A percentile compares a stretch with the other conserved stretches of the same genome.
Conservation (phyloP, 768 basidiomycete genomes). For the Rhodotorula toruloides region DNA sequence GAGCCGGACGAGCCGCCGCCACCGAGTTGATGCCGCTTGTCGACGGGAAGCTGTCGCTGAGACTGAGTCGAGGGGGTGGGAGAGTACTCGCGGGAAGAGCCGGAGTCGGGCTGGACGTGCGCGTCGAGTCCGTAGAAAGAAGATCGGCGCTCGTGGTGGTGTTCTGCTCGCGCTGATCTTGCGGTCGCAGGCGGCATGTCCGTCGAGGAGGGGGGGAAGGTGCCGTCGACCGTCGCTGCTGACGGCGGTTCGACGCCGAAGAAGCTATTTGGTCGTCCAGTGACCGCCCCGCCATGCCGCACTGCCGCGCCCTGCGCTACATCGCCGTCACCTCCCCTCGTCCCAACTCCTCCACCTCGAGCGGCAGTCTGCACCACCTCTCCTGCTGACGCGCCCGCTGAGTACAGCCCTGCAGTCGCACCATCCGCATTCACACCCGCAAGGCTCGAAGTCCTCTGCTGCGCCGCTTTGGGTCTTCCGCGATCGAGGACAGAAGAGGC, state of each 20-base stretch:
- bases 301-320: too few relatives aligned
- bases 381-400: too few relatives aligned
- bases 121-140: slow-evolving; percentile 35
- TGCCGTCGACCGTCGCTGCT: not conserved
- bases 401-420: too few relatives aligned
- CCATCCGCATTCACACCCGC: too few relatives aligned
- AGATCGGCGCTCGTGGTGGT: not conserved
- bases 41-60: slow-evolving; percentile 1
- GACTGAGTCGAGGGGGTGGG: not conserved
- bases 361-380: too few relatives aligned
- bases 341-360: too few relatives aligned
- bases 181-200: too few relatives aligned
- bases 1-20: slow-evolving; percentile 21
- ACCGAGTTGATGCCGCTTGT: slow-evolving; percentile 2
- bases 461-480: slow-evolving; percentile 7
- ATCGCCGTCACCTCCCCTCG: too few relatives aligned
- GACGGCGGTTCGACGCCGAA: not conserved
- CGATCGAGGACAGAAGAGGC: slow-evolving; percentile 3
- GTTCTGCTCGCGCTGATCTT: not conserved
- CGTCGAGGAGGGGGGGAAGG: not conserved
- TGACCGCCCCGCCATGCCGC: too few relatives aligned
- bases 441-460: too few relatives aligned
- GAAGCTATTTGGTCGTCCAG: slow-evolving; percentile 19
- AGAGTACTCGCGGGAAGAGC: not conserved
- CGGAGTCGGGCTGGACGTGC: not conserved